Conservation (phyloP, 2,329 filamentous ascomycete genomes). For the Cryphonectria naterciae region DNA sequence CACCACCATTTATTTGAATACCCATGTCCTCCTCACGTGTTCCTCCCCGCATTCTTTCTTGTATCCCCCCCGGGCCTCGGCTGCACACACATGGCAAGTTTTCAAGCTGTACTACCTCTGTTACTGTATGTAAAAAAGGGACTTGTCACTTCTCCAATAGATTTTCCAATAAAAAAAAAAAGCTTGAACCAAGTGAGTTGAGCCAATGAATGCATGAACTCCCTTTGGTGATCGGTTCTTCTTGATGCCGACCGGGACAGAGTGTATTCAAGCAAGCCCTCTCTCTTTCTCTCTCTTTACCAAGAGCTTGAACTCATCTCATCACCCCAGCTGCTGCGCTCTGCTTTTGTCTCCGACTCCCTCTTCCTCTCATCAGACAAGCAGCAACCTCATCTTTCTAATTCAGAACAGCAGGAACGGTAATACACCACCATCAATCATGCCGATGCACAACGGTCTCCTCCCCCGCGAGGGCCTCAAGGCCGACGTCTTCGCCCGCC, state of each 20-base stretch:
- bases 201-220: neutral
- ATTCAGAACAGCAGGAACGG: neutral
- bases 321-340: neutral
- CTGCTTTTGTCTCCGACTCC: neutral
- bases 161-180: neutral
- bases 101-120: neutral
- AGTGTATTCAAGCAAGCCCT: neutral
- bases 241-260: neutral
- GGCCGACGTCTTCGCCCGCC: conserved; percentile 60
- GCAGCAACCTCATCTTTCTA: neutral
- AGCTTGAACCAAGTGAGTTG: neutral
- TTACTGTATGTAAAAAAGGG: neutral
- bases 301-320: neutral
- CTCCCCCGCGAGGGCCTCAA: conserved; percentile 63
- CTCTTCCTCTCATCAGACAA: neutral
- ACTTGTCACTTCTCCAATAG: conserved; percentile 1
- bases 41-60: conserved; percentile 1
- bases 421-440: conserved; percentile 31
- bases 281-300: neutral
- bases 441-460: conserved; percentile 56
- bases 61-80: conserved; percentile 2
- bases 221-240: neutral
- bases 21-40: neutral
- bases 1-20: neutral
- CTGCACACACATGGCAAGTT: neutral